Evolutionary conservation across 164 flowering plant genomes (phyloP).

Genomic region (Cinnamomum micranthum): DNA sequence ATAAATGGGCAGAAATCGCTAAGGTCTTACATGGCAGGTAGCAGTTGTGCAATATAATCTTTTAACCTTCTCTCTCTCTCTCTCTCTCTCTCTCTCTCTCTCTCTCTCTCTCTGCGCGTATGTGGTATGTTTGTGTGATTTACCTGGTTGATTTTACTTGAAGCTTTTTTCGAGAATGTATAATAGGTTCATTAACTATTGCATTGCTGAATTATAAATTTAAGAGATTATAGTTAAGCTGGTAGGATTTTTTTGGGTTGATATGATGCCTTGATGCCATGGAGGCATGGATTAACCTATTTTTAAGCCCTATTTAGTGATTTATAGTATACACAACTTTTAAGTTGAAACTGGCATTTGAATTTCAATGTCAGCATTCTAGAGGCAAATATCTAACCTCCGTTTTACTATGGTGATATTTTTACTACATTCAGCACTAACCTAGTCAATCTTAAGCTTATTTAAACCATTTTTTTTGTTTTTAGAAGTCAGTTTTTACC

Average conservation of each 20-base stretch:
- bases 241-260: neutral
- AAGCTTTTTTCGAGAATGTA: neutral
- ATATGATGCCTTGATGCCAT: neutral
- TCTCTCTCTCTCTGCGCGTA: too few species aligned
- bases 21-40: conserved; percentile 95
- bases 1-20: conserved; percentile 98
- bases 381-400: neutral
- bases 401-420: neutral
- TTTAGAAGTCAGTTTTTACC: too few species aligned
- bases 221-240: neutral
- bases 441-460: neutral
- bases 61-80: neutral
- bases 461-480: too few species aligned
- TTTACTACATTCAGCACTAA: neutral
- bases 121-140: neutral
- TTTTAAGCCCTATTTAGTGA: neutral
- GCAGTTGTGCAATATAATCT: neutral
- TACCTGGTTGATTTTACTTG: neutral
- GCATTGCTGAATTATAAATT: neutral
- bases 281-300: neutral
- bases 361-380: neutral
- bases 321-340: neutral
- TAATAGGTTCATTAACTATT: neutral
- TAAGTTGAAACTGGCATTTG: neutral
- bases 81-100: neutral